Evolutionary conservation across 2,329 filamentous ascomycete species (phyloP), one percentile per base, ranked within the genome.

Genomic region (Clonostachys rhizophaga): DNA sequence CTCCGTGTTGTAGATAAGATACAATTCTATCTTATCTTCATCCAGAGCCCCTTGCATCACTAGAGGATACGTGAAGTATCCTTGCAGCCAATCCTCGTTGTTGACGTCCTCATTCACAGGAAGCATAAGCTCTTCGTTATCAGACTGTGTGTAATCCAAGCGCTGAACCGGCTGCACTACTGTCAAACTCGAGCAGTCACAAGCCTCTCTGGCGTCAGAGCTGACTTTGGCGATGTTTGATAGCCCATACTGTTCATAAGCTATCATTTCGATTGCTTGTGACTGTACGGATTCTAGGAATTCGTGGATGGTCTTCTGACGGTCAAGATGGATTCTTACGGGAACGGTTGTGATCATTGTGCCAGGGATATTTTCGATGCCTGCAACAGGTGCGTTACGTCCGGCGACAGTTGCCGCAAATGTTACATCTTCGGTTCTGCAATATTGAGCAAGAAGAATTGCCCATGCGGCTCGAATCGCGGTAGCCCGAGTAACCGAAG

Each of bases 181-280:
- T 9, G 59, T 40, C 12, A 56, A 47, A 11, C 47, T 55, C 24
- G 49, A 42, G 42, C 57, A 58, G 16, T 57, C 50, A 24, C 53
- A 55, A 6, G 54, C 54, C 14, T 47, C 46, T 33, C 49, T 47
- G 13, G 49, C 48, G 13, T 45, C 50, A 14, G 48, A 14, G 34
- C 43, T 52, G 13, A 57, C 34, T 40, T 51, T 52, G 13, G 47
- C 34, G 14, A 60, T 58, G 34, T 54, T 51, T 20, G 56, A 57
- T 14, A 61, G 44, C 12, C 58, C 58, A 7, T 39, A 49, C 14
- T 58, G 54, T 40, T 59, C 50, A 35, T 49, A 53, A 0, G 50
- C 43, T 10, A 58, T 47, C 51, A 58, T 55, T 10, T 52, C 49
- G 16, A 48, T 47, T 14, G 50, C 43, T 30, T 52, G 46, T 18